phyloP scores from a whole-genome alignment of 495 filamentous ascomycete genomes.

The Aspergillus haitiensis region DNA sequence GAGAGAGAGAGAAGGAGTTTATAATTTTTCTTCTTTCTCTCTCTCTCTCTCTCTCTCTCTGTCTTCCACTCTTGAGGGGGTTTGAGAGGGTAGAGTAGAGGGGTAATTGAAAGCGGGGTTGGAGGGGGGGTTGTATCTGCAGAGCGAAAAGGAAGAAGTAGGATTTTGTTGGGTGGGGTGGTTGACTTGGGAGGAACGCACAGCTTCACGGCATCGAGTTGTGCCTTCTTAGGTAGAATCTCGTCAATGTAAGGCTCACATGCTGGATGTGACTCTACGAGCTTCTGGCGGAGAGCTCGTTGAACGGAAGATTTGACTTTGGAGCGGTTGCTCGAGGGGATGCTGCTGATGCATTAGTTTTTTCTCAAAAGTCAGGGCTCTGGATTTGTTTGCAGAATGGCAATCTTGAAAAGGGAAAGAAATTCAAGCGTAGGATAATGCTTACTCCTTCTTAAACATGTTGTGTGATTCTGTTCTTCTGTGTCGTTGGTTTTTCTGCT shows the following conservation, averaged over 20 bases:
- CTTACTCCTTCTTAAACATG: constrained; percentile 94
- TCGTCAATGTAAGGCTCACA: constrained; percentile 90
- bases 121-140: background rate
- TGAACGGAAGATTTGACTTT: constrained; percentile 98
- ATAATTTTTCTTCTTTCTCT: background rate
- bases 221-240: constrained; percentile 93
- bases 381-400: background rate
- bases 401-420: background rate
- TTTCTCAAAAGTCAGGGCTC: constrained; percentile 13
- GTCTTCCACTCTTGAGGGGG: too few species aligned
- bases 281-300: constrained; percentile 75
- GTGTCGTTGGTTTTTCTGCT: constrained; percentile 3
- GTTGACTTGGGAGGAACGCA: constrained; percentile 29
- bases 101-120: background rate
- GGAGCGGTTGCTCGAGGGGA: constrained; percentile 76
- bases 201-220: constrained; percentile 87
- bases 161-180: too few species aligned
- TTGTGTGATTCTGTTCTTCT: constrained; percentile 27
- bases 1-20: background rate
- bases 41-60: too few species aligned
- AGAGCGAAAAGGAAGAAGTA: background rate
- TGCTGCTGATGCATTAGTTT: constrained; percentile 28
- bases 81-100: too few species aligned
- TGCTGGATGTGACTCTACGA: constrained; percentile 80
- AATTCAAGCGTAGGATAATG: constrained; percentile 6